These are phyloP conservation scores for Boechera stricta DNA, from an alignment of 345 rosid genomes.

Conservation along the genomic window DNA sequence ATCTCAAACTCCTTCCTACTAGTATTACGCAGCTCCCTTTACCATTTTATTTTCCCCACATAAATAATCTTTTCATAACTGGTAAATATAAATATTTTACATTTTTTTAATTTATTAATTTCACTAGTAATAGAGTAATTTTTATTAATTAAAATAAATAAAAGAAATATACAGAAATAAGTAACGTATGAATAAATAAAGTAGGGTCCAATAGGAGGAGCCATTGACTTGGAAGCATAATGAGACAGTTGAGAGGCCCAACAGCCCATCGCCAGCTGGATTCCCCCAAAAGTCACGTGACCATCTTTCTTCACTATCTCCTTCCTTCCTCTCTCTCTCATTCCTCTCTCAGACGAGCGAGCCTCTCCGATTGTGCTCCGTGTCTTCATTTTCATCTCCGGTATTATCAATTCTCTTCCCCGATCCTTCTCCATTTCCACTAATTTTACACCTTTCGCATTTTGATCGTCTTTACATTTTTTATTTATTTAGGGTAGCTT, in stretches of 20 bases:
- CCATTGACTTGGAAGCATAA: conserved; percentile 43
- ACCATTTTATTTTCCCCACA: background rate
- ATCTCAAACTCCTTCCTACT: conserved; percentile 18
- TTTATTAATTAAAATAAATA: background rate
- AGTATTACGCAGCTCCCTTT: background rate
- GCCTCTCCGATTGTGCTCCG: conserved; percentile 44
- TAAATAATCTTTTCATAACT: no score
- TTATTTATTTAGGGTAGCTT: conserved; percentile 2
- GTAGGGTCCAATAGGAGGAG: conserved; percentile 42
- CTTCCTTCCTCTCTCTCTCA: conserved; percentile 29
- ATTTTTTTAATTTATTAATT: no score
- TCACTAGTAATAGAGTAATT: no score
- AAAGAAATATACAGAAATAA: background rate
- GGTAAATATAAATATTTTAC: background rate
- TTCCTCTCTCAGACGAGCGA: conserved; percentile 12
- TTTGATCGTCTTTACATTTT: conserved; percentile 27
- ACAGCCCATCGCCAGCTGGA: conserved; percentile 50
- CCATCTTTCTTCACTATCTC: conserved; percentile 43
- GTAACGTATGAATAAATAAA: conserved; percentile 32
- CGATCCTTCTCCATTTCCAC: conserved; percentile 6
- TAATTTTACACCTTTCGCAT: background rate
- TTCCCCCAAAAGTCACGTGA: conserved; percentile 46
- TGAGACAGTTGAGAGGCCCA: conserved; percentile 47
- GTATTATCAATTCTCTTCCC: conserved; percentile 38
- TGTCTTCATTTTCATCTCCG: conserved; percentile 29